These are phyloP conservation scores for Ailanthus altissimus DNA, from an alignment of 345 rosid genomes.

Conservation along the genomic window DNA sequence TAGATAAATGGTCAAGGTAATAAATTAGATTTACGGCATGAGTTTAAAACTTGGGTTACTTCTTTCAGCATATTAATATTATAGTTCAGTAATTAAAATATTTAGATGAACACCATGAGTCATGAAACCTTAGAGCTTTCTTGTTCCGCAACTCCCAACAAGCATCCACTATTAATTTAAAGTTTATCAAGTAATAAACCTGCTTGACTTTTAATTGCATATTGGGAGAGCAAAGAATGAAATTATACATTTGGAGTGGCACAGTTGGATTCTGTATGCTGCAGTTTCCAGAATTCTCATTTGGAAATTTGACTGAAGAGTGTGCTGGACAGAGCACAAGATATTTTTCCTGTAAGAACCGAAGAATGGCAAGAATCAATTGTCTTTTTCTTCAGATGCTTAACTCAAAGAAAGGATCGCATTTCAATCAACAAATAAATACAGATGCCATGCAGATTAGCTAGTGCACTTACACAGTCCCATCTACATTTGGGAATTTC, in stretches of 20 bases:
- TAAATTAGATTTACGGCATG: not conserved
- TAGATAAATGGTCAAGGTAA: not conserved
- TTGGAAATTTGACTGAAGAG: constrained; percentile 63
- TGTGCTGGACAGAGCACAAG: constrained; percentile 82
- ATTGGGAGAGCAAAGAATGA: not conserved
- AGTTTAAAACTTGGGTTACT: not conserved
- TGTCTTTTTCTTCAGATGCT: not conserved
- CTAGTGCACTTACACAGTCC: constrained; percentile 54
- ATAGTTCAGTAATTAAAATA: not conserved
- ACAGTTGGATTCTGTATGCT: not conserved
- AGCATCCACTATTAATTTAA: not conserved
- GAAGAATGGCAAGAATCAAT: constrained; percentile 4
- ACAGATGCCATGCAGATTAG: constrained; percentile 14
- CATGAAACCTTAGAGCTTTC: not conserved
- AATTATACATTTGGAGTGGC: constrained; percentile 37
- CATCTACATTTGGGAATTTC: constrained; percentile 69
- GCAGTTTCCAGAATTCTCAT: constrained; percentile 46
- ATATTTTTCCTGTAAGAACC: constrained; percentile 51
- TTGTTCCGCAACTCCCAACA: not conserved
- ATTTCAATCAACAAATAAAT: not conserved
- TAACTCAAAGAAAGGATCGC: constrained; percentile 1
- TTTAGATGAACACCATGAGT: not conserved
- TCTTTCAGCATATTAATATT: not conserved
- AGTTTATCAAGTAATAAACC: constrained; percentile 7
- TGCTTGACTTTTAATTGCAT: not conserved